Evolutionary conservation across 257 asterid species (phyloP).

Genomic region (Buddleja alternifolia): DNA sequence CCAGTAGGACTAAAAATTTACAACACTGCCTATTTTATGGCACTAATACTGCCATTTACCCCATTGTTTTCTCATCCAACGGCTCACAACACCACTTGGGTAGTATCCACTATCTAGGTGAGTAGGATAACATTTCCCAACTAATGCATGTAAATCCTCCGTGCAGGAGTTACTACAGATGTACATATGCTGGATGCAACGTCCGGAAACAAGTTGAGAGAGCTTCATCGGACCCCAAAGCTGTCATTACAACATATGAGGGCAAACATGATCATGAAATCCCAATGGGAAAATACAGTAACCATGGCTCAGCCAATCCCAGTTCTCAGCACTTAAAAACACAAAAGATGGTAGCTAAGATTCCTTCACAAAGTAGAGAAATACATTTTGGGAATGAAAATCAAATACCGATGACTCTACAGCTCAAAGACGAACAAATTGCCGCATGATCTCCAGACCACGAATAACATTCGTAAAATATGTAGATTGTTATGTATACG

Average conservation of each 20-base stretch:
- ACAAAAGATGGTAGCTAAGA: conserved; percentile 37
- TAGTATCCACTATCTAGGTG: too few relatives aligned
- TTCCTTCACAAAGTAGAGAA: conserved; percentile 39
- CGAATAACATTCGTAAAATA: background rate
- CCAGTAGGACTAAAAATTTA: too few relatives aligned
- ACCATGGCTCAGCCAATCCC: conserved; percentile 23
- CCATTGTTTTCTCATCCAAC: too few relatives aligned
- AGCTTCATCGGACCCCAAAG: conserved; percentile 80
- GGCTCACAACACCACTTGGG: too few relatives aligned
- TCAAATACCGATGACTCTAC: conserved; percentile 50
- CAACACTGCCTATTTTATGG: too few relatives aligned
- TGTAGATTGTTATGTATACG: background rate
- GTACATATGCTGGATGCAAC: conserved; percentile 83
- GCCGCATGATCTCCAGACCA: conserved; percentile 38
- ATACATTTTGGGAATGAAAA: conserved; percentile 42
- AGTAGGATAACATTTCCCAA: background rate
- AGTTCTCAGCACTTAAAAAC: conserved; percentile 35
- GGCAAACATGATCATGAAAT: conserved; percentile 86
- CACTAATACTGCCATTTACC: too few relatives aligned
- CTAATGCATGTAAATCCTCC: conserved; percentile 5
- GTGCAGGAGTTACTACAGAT: conserved; percentile 88
- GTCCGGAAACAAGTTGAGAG: conserved; percentile 97
- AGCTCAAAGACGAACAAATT: conserved; percentile 60
- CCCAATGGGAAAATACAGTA: conserved; percentile 58
- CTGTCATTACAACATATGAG: conserved; percentile 85